Conservation (phyloP, 352 stramenopile species). For the Peronospora destructor region DNA sequence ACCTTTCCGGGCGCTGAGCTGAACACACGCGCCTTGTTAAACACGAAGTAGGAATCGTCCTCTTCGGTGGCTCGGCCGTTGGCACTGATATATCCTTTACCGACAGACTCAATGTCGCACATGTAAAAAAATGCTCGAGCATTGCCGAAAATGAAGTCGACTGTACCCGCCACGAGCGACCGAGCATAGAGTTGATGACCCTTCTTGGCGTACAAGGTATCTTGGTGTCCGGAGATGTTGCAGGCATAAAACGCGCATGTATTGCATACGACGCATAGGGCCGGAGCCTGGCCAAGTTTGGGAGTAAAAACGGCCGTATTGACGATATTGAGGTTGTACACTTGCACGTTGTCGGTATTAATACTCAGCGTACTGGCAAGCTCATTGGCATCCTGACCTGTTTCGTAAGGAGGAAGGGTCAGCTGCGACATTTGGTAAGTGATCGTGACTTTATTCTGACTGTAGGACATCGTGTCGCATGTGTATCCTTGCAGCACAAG, state of each 20-base stretch:
- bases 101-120: conserved; percentile 11
- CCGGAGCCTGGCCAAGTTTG: conserved; percentile 2
- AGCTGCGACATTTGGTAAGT: conserved; percentile 5
- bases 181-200: conserved; percentile 1
- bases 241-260: conserved; percentile 8
- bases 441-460: conserved; percentile 12
- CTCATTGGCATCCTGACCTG: background rate
- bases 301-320: background rate
- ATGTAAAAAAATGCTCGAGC: conserved; percentile 5
- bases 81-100: conserved; percentile 8
- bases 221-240: conserved; percentile 3
- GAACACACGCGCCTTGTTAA: conserved; percentile 10
- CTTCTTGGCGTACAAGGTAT: conserved; percentile 4
- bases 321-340: conserved; percentile 10
- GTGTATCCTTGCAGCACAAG: conserved; percentile 14
- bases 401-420: conserved; percentile 1
- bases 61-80: conserved; percentile 5
- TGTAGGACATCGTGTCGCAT: conserved; percentile 14
- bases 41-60: conserved; percentile 10
- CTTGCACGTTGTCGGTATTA: background rate
- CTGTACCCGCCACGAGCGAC: background rate
- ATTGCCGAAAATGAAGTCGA: conserved; percentile 4
- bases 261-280: background rate
- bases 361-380: background rate
- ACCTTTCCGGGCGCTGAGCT: background rate